A percentile compares a stretch with the other conserved stretches of the same genome.
Evolutionary conservation across 176 grass and related monocot genomes (phyloP).

Genomic region (Microstegium vimineum): DNA sequence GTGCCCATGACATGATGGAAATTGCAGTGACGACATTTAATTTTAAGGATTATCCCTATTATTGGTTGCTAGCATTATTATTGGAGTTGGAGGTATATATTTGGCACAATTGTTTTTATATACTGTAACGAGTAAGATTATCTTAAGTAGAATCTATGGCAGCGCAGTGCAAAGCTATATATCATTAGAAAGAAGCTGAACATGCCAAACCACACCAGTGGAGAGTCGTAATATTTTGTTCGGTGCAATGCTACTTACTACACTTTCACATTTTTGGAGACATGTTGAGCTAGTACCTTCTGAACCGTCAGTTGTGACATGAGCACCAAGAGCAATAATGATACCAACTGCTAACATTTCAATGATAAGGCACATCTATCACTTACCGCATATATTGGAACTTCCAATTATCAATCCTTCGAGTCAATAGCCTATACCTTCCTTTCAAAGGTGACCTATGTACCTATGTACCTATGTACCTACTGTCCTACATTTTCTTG

Average conservation of each 20-base stretch:
- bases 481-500: not conserved
- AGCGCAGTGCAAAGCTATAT: not conserved
- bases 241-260: not conserved
- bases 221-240: not conserved
- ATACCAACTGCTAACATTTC: conserved; percentile 21
- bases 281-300: conserved; percentile 29
- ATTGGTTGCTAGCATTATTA: not conserved
- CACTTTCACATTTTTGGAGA: not conserved
- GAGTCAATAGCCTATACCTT: conserved; percentile 17
- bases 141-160: not conserved
- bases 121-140: not conserved
- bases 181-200: not conserved
- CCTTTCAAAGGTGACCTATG: not conserved
- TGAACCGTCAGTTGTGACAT: conserved; percentile 32
- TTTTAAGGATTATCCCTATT: not conserved
- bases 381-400: conserved; percentile 31
- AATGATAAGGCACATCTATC: not conserved
- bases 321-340: conserved; percentile 37
- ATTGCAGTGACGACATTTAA: not conserved
- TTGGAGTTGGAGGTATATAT: not conserved
- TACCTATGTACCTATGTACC: not conserved
- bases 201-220: not conserved
- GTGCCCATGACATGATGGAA: too few species aligned
- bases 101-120: not conserved
- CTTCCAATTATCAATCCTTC: conserved; percentile 14